These are phyloP conservation scores for Monilinia vaccinii-corymbosi DNA, from an alignment of 2,329 filamentous ascomycete genomes.

Conservation along the genomic window DNA sequence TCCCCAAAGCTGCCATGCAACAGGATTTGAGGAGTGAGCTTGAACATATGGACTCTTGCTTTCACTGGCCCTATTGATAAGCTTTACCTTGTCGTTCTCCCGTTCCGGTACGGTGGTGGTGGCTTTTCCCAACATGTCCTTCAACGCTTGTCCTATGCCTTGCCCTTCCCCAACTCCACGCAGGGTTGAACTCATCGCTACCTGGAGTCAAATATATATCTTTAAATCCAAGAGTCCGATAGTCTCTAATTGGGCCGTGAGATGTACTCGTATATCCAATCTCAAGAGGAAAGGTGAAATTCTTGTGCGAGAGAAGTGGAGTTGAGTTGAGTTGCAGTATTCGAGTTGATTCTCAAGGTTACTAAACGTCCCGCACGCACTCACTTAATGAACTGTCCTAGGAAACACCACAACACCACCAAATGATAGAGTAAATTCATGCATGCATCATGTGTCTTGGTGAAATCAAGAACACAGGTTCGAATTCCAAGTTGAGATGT, in stretches of 20 bases:
- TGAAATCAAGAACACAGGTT: too few relatives aligned
- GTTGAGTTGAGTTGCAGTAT: neutral
- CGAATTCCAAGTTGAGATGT: neutral
- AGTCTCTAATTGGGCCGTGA: neutral
- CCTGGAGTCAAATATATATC: constrained; percentile 1
- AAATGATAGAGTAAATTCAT: too few relatives aligned
- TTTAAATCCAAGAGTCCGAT: neutral
- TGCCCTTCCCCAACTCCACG: constrained; percentile 17
- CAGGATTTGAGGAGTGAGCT: constrained; percentile 68
- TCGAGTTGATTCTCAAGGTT: neutral
- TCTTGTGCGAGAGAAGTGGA: neutral
- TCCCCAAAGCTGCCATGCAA: constrained; percentile 87
- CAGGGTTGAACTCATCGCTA: constrained; percentile 26
- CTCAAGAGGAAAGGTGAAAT: neutral
- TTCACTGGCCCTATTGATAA: constrained; percentile 48
- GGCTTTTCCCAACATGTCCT: constrained; percentile 11
- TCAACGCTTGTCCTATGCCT: constrained; percentile 23
- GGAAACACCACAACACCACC: too few relatives aligned
- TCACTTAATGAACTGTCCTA: neutral
- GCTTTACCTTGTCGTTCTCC: constrained; percentile 18
- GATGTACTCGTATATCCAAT: neutral
- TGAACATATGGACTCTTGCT: constrained; percentile 62
- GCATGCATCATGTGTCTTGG: too few relatives aligned
- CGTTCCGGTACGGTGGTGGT: constrained; percentile 7
- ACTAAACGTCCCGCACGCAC: neutral